These are phyloP conservation scores for Fimicolochytrium jonesii DNA, from an alignment of 192 early-diverging fungal genomes.

Conservation along the genomic window DNA sequence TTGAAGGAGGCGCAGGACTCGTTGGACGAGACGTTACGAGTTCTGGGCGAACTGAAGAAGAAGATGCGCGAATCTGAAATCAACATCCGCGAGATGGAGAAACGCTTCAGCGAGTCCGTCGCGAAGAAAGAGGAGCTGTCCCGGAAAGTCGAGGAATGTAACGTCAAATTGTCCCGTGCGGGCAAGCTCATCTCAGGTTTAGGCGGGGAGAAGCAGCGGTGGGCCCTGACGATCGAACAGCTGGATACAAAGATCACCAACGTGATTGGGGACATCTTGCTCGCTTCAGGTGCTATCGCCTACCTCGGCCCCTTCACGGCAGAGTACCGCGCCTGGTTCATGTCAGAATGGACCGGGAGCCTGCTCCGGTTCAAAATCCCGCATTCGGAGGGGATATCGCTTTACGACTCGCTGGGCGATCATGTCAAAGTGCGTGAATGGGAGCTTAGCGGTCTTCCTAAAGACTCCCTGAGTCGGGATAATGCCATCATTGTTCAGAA, in stretches of 20 bases:
- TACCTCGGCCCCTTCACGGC: constrained; percentile 60
- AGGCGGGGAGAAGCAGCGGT: constrained; percentile 57
- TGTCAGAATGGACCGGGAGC: constrained; percentile 51
- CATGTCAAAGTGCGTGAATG: constrained; percentile 57
- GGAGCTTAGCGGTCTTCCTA: constrained; percentile 53
- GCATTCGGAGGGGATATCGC: constrained; percentile 51
- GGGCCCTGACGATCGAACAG: constrained; percentile 53
- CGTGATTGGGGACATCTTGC: constrained; percentile 55
- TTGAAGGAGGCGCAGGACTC: constrained; percentile 54
- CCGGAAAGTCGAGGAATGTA: constrained; percentile 57
- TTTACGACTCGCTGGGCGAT: constrained; percentile 56
- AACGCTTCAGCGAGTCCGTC: constrained; percentile 51
- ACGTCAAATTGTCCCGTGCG: constrained; percentile 51
- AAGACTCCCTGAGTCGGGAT: constrained; percentile 54
- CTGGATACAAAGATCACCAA: constrained; percentile 53
- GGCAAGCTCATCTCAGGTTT: constrained; percentile 57
- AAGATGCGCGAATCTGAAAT: constrained; percentile 55
- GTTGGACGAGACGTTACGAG: constrained; percentile 52
- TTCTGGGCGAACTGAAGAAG: constrained; percentile 53
- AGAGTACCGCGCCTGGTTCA: constrained; percentile 41
- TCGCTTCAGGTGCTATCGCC: constrained; percentile 55
- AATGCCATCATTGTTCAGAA: constrained; percentile 60
- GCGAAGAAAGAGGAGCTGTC: constrained; percentile 62
- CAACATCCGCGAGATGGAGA: constrained; percentile 64
- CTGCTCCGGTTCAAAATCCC: constrained; percentile 54